These are phyloP conservation scores for Rhododendron mucronatum DNA, from an alignment of 148 eudicot genomes.

Conservation along the genomic window DNA sequence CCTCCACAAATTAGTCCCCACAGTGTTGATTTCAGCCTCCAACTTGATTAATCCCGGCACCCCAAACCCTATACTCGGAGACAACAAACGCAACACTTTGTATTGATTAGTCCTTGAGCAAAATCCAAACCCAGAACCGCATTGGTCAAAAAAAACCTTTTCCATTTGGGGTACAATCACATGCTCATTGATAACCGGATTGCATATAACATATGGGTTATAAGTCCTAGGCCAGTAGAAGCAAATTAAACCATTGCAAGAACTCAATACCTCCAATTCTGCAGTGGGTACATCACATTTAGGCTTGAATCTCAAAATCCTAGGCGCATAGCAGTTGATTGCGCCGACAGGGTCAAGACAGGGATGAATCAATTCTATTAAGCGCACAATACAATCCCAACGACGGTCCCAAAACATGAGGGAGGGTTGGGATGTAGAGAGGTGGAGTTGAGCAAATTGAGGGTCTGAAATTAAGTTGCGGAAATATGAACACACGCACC, in stretches of 20 bases:
- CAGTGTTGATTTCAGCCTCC: conserved; percentile 23
- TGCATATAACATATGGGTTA: conserved; percentile 31
- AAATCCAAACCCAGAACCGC: not conserved
- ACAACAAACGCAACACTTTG: conserved; percentile 20
- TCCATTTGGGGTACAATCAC: conserved; percentile 15
- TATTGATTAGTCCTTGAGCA: conserved; percentile 20
- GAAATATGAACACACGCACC: not conserved
- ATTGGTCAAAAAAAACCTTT: no score
- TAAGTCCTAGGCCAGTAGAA: conserved; percentile 16
- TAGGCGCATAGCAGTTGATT: not conserved
- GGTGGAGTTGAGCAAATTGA: not conserved
- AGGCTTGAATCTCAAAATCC: not conserved
- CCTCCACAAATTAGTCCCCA: conserved; percentile 28
- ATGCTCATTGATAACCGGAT: conserved; percentile 31
- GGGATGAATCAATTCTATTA: not conserved
- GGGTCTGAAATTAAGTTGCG: not conserved
- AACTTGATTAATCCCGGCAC: not conserved
- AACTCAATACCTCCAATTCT: conserved; percentile 12
- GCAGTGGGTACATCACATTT: not conserved
- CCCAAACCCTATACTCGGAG: not conserved
- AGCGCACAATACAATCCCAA: not conserved
- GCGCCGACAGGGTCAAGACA: not conserved
- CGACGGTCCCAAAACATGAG: not conserved
- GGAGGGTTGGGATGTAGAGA: not conserved
- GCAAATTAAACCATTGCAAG: conserved; percentile 6